Evolutionary conservation across 257 asterid species (phyloP), one percentile per base, ranked within the genome.

Genomic region (Lavandula angustifolia): DNA sequence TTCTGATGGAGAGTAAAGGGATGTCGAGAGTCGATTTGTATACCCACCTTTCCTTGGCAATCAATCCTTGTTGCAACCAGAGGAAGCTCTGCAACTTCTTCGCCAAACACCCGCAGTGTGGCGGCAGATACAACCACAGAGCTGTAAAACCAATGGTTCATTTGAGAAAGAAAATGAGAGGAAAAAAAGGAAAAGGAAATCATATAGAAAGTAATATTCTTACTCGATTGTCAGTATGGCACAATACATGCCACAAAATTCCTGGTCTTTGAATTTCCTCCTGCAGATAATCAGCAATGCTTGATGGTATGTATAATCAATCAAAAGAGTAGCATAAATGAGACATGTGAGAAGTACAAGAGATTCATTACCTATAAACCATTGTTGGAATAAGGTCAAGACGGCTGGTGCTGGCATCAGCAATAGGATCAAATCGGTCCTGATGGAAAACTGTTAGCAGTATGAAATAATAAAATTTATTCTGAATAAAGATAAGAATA

Each of bases 341-440:
- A 55, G 38, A 50, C 44, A 69, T 43, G n/a, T n/a, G 32, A 40
- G 3, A 54, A 7, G 63, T 31, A 64, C 66, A 53, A 34, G 27
- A 56, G 46, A 57, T 35, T 67, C 5, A 76, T 79, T 83, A 92
- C 99, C 99, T 96, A 46, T 81, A 74, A 59, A 92, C 94, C 96
- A 92, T 71, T 54, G 76, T 67, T 1, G 96, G 94, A 67, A 92
- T 90, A 65, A 92, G 85, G 79, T 92, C 96, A 50, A 76, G 78
- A 65, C 84, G 83, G 58, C 82, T 72, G 17, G 87, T 84, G 68
- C 79, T 82, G 37, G 89, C 79, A 79, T 88, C 92, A 56, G 87
- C 86, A 54, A 92, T 89, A 51, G 96, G 94, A 68, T 84, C 95
- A 71, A 92, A 89, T 9, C 80, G 89, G 73, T 90, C 95, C 96